Percentiles rank a stretch among this genome's conserved stretches.
phyloP scores from a whole-genome alignment of 2,329 filamentous ascomycete genomes.

The Escovopsis sp. region DNA sequence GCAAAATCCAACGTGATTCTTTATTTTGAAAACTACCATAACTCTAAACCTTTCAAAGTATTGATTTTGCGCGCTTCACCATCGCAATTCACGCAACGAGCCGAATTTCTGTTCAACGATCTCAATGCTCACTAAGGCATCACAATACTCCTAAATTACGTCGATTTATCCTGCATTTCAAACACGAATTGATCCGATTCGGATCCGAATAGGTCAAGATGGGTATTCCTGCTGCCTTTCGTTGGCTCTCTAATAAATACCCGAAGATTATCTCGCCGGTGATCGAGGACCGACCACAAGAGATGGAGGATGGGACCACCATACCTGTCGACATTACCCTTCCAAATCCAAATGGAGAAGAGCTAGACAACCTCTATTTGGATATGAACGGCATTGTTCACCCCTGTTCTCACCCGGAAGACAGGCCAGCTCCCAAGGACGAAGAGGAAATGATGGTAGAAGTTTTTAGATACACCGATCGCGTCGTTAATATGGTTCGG shows the following conservation, averaged over 20 bases:
- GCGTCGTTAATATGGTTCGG: constrained; percentile 96
- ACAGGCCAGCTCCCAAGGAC: constrained; percentile 75
- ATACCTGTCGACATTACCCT: constrained; percentile 75
- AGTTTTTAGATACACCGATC: constrained; percentile 96
- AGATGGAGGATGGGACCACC: constrained; percentile 63
- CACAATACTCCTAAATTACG: background rate
- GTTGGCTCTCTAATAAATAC: constrained; percentile 94
- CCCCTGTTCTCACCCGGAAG: constrained; percentile 94
- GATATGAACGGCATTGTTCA: constrained; percentile 99
- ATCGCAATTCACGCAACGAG: no score
- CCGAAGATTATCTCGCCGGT: constrained; percentile 93
- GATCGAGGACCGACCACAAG: constrained; percentile 67
- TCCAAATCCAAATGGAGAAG: constrained; percentile 91
- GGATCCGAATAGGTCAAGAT: constrained; percentile 31
- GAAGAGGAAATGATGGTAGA: constrained; percentile 99
- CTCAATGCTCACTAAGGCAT: no score
- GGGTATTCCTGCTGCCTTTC: constrained; percentile 90
- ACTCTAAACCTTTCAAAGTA: no score
- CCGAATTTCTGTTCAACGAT: no score
- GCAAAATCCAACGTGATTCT: no score
- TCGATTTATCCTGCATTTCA: background rate
- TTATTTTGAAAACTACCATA: no score
- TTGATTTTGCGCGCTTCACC: no score
- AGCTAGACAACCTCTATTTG: constrained; percentile 94
- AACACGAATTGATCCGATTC: background rate